Conservation (phyloP, 495 filamentous ascomycete genomes). For the Patellaria atrata region DNA sequence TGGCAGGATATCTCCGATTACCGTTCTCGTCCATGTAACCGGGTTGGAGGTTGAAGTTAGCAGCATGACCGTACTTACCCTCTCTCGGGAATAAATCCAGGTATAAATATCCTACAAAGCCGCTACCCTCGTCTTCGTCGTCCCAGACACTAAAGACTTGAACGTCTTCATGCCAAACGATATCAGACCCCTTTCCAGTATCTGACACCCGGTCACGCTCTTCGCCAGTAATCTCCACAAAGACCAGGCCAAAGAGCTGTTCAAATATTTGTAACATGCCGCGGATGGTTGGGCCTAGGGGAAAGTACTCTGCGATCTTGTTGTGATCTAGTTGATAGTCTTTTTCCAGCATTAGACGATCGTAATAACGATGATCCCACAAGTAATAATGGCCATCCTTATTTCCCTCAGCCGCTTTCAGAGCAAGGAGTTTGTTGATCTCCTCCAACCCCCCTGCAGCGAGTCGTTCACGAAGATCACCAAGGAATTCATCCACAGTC, state of each 20-base stretch:
- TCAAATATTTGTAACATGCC: conserved; percentile 96
- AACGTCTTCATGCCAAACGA: conserved; percentile 60
- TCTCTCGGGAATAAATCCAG: conserved; percentile 52
- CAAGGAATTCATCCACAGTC: conserved; percentile 72
- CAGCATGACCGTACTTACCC: conserved; percentile 47
- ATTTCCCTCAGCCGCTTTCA: conserved; percentile 69
- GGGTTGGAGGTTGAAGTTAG: conserved; percentile 36
- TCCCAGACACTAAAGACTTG: conserved; percentile 59
- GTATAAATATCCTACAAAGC: conserved; percentile 61
- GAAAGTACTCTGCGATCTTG: conserved; percentile 89
- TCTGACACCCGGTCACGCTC: conserved; percentile 42
- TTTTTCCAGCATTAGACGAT: conserved; percentile 81
- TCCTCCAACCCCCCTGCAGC: conserved; percentile 67
- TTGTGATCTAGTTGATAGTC: conserved; percentile 81
- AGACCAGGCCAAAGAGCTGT: conserved; percentile 77
- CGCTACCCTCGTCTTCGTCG: conserved; percentile 45
- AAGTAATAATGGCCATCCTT: conserved; percentile 70
- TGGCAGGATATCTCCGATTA: conserved; percentile 49
- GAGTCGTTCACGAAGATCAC: conserved; percentile 60
- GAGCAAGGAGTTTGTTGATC: conserved; percentile 48
- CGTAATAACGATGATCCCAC: conserved; percentile 83
- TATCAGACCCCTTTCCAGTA: conserved; percentile 45
- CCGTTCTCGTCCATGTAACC: conserved; percentile 44
- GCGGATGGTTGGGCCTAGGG: conserved; percentile 63
- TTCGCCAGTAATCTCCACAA: conserved; percentile 60